Percentiles rank a stretch among this genome's conserved stretches.
phyloP scores from a whole-genome alignment of 495 filamentous ascomycete genomes.

The Xylaria longipes region DNA sequence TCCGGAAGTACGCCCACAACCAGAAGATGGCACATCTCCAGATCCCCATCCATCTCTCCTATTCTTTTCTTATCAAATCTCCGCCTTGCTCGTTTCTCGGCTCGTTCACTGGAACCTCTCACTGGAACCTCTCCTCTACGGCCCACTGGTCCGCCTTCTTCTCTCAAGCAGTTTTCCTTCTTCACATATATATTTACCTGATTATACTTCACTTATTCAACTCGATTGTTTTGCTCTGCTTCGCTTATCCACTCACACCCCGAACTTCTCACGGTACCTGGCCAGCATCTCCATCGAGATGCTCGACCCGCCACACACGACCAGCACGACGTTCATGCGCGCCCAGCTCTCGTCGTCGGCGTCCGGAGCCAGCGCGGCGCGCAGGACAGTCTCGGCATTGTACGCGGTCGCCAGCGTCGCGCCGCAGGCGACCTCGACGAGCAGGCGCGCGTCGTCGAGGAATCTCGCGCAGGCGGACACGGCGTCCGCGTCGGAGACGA shows the following conservation, averaged over 20 bases:
- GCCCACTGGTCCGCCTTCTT: too few relatives aligned
- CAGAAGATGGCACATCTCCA: not conserved
- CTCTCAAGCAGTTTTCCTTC: too few relatives aligned
- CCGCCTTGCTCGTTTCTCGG: not conserved
- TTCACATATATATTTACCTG: not conserved
- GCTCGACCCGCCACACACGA: slow-evolving; percentile 86
- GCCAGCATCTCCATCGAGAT: slow-evolving; percentile 71
- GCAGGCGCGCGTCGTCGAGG: slow-evolving; percentile 79
- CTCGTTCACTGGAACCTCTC: not conserved
- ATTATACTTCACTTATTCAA: not conserved
- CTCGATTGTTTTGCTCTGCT: too few relatives aligned
- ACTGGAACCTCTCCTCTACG: too few relatives aligned
- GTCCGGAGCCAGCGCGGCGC: slow-evolving; percentile 65
- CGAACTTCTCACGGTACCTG: slow-evolving; percentile 66
- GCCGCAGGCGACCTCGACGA: slow-evolving; percentile 85
- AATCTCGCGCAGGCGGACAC: slow-evolving; percentile 76
- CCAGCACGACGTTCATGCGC: slow-evolving; percentile 76
- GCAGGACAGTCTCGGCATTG: slow-evolving; percentile 58
- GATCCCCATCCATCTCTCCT: not conserved
- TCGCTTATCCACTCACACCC: slow-evolving; percentile 20
- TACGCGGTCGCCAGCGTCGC: slow-evolving; percentile 75
- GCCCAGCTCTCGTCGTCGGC: slow-evolving; percentile 58
- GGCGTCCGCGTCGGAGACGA: slow-evolving; percentile 81
- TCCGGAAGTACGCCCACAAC: not conserved
- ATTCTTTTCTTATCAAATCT: not conserved